phyloP scores from a whole-genome alignment of 2,329 filamentous ascomycete species.

The Diplodia mutila region DNA sequence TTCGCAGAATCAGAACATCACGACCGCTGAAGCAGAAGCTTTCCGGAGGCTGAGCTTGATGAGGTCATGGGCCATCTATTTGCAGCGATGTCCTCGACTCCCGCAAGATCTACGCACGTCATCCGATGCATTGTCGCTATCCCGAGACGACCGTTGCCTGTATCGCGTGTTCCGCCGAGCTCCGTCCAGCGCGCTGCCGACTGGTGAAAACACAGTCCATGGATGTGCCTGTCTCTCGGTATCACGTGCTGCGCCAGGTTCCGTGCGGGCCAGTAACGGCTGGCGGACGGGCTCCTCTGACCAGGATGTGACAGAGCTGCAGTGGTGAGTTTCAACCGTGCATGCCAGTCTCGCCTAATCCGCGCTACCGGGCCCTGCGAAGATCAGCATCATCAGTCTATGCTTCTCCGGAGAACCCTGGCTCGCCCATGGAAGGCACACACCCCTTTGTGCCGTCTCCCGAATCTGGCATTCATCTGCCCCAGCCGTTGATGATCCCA shows the following conservation, averaged over 20 bases:
- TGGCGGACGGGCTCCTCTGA: slow-evolving; percentile 14
- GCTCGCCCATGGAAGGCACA: slow-evolving; percentile 7
- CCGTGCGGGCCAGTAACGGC: background rate
- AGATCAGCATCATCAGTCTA: slow-evolving; percentile 15
- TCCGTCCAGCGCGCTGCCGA: slow-evolving; percentile 2
- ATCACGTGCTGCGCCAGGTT: slow-evolving; percentile 15
- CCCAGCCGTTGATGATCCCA: slow-evolving; percentile 1
- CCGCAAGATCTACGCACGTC: slow-evolving; percentile 22
- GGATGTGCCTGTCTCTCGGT: background rate
- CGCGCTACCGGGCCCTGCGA: slow-evolving; percentile 13
- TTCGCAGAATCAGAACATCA: slow-evolving; percentile 6
- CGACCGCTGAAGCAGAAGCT: background rate
- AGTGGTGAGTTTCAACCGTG: slow-evolving; percentile 20
- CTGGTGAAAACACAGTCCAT: background rate
- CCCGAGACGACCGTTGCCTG: slow-evolving; percentile 20
- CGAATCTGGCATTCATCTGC: background rate
- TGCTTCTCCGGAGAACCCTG: slow-evolving; percentile 14
- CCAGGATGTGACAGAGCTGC: slow-evolving; percentile 21
- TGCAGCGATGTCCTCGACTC: slow-evolving; percentile 8
- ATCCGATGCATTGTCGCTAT: slow-evolving; percentile 4
- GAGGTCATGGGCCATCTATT: slow-evolving; percentile 2
- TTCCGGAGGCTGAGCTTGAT: slow-evolving; percentile 7
- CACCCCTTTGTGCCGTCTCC: slow-evolving; percentile 7
- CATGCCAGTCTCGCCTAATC: slow-evolving; percentile 21
- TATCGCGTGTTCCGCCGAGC: slow-evolving; percentile 19